Evolutionary conservation across 1,284 basidiomycete species (phyloP).

Genomic region (Cutaneotrichosporon curvatum): DNA sequence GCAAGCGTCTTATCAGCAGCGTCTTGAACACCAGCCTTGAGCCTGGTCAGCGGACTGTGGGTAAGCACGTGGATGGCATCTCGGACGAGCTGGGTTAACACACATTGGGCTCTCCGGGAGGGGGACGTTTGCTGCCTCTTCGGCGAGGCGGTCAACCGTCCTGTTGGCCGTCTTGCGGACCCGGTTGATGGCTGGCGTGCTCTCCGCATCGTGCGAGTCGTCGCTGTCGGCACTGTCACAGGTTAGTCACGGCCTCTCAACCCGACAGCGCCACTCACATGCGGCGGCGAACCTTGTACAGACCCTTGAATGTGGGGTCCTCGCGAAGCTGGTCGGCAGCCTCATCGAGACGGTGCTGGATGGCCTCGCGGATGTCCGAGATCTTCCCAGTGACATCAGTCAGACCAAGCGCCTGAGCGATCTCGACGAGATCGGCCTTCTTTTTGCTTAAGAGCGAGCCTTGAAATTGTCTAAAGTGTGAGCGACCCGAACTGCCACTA

Average conservation of each 20-base stretch:
- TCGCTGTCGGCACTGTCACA: slow-evolving; percentile 10
- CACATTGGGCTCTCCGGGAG: slow-evolving; percentile 37
- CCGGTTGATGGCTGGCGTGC: slow-evolving; percentile 20
- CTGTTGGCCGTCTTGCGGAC: slow-evolving; percentile 32
- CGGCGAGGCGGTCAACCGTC: slow-evolving; percentile 23
- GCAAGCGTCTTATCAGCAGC: slow-evolving; percentile 13
- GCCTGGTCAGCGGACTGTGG: neutral
- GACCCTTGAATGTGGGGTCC: slow-evolving; percentile 34
- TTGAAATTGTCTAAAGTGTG: slow-evolving; percentile 17
- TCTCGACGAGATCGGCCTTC: slow-evolving; percentile 39
- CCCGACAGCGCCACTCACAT: too few species aligned
- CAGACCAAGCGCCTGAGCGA: slow-evolving; percentile 33
- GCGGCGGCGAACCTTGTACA: slow-evolving; percentile 19
- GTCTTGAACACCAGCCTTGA: slow-evolving; percentile 2
- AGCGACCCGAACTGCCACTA: too few species aligned
- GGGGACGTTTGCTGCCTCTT: slow-evolving; percentile 34
- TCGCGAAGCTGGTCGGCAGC: slow-evolving; percentile 21
- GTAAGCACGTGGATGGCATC: neutral
- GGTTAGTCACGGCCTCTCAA: too few species aligned
- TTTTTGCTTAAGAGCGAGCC: slow-evolving; percentile 34
- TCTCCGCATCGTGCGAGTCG: slow-evolving; percentile 23
- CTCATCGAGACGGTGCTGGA: slow-evolving; percentile 32
- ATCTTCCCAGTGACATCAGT: slow-evolving; percentile 17
- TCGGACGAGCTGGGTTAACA: slow-evolving; percentile 10
- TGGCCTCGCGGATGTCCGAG: slow-evolving; percentile 27